phyloP scores from a whole-genome alignment of 257 asterid genomes.

The Ajuga chamaepitys region DNA sequence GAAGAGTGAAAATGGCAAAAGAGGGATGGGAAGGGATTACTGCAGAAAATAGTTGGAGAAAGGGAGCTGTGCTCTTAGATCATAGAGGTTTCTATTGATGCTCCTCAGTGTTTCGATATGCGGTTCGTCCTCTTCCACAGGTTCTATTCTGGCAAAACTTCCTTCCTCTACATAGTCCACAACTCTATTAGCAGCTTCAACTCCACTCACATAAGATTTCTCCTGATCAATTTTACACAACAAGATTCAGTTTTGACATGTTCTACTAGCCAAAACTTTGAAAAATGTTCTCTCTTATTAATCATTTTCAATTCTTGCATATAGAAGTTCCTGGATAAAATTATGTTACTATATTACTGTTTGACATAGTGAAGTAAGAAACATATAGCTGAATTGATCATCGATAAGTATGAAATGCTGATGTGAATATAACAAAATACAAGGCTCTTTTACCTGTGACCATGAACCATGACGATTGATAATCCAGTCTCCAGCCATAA shows the following conservation, averaged over 20 bases:
- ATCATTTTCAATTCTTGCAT: too few relatives aligned
- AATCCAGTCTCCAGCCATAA: conserved; percentile 65
- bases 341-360: too few relatives aligned
- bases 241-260: too few relatives aligned
- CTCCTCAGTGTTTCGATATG: conserved; percentile 40
- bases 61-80: conserved; percentile 41
- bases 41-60: conserved; percentile 42
- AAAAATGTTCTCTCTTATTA: too few relatives aligned
- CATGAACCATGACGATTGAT: conserved; percentile 51
- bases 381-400: too few relatives aligned
- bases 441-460: conserved; percentile 35
- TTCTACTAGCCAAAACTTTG: too few relatives aligned
- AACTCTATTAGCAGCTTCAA: conserved; percentile 60
- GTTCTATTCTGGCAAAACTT: conserved; percentile 28
- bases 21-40: too few relatives aligned
- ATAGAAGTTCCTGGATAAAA: too few relatives aligned
- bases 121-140: conserved; percentile 50
- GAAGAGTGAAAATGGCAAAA: too few relatives aligned
- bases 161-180: conserved; percentile 47
- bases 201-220: conserved; percentile 44
- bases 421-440: not conserved
- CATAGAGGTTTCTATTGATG: conserved; percentile 38
- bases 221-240: too few relatives aligned
- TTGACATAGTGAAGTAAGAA: too few relatives aligned
- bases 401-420: too few relatives aligned